Evolutionary conservation across 129 eudicot species (phyloP).

Genomic region (Escallonia herrerae): DNA sequence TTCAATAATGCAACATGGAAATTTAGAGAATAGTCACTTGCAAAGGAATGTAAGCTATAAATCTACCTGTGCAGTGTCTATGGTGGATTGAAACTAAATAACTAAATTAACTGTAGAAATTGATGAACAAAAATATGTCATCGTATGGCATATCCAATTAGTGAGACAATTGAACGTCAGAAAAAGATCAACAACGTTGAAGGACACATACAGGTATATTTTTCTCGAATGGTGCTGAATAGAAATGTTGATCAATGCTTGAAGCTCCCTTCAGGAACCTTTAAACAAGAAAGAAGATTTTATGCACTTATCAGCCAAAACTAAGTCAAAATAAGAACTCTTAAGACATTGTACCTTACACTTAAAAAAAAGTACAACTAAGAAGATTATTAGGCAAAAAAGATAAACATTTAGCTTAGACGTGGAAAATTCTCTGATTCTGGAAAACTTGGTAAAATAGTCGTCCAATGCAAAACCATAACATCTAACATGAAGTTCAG

Average conservation of each 20-base stretch:
- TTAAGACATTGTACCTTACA: background rate
- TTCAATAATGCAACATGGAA: background rate
- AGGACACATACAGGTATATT: conserved; percentile 70
- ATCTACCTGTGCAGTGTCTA: background rate
- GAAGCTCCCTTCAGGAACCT: conserved; percentile 94
- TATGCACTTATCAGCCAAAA: background rate
- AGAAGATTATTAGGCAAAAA: no score
- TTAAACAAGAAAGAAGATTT: conserved; percentile 9
- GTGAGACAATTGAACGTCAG: background rate
- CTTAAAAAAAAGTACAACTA: background rate
- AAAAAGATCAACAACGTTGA: background rate
- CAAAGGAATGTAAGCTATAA: background rate
- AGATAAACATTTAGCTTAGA: no score
- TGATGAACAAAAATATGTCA: no score
- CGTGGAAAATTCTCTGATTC: no score
- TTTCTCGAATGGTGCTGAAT: conserved; percentile 66
- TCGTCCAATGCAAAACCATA: no score
- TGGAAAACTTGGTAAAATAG: no score
- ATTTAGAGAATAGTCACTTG: background rate
- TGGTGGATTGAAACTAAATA: no score
- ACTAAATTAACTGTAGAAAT: no score
- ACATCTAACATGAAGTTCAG: no score
- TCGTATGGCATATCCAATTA: background rate
- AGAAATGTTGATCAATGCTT: conserved; percentile 86
- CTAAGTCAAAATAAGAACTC: background rate